Conservation (phyloP, 2,329 filamentous ascomycete genomes). For the Paecilomyces dactylethromorphus region DNA sequence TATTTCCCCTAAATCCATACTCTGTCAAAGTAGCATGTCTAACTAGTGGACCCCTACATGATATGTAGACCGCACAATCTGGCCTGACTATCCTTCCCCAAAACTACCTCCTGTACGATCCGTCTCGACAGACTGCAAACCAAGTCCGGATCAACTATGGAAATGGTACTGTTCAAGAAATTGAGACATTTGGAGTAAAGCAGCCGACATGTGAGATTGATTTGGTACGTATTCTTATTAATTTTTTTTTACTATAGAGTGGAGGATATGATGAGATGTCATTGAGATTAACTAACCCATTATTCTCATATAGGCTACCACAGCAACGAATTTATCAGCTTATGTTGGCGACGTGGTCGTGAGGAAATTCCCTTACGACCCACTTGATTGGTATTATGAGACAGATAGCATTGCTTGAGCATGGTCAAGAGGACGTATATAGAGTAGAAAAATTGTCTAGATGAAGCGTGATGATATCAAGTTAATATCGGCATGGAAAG, state of each 20-base stretch:
- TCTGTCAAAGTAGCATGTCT: too few species aligned
- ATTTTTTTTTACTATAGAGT: too few species aligned
- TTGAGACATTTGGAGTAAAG: background rate
- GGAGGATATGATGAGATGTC: too few species aligned
- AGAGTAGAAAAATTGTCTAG: too few species aligned
- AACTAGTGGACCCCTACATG: background rate
- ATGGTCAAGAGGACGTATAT: too few species aligned
- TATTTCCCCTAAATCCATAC: background rate
- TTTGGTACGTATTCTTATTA: background rate
- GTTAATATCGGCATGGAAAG: too few species aligned
- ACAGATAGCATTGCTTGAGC: background rate
- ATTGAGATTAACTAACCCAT: too few species aligned
- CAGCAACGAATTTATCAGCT: background rate
- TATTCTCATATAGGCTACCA: background rate
- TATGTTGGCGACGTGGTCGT: background rate
- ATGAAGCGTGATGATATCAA: too few species aligned
- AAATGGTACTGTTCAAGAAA: background rate
- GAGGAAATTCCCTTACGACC: background rate
- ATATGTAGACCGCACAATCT: conserved; percentile 5
- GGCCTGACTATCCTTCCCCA: conserved; percentile 4
- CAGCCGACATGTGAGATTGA: background rate
- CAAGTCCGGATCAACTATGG: conserved; percentile 8
- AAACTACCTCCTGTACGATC: conserved; percentile 3
- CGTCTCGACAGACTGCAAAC: conserved; percentile 3
- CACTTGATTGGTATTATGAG: background rate